Conservation (phyloP, 1,284 basidiomycete genomes). For the Spongiforma sp. region DNA sequence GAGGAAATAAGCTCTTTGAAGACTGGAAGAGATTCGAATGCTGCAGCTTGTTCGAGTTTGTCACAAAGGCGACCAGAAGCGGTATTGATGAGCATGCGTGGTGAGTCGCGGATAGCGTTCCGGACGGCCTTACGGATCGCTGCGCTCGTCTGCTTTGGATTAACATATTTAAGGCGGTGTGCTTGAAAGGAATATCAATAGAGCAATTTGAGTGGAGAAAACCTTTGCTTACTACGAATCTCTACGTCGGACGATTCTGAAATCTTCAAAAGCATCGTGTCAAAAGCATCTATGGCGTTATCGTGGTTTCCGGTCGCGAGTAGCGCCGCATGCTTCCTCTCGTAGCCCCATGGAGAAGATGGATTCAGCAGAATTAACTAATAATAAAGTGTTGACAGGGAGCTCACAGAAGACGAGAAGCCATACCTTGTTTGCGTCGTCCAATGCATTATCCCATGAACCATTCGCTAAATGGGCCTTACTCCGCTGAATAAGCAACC, state of each 20-base stretch:
- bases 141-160: background rate
- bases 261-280: conserved; percentile 6
- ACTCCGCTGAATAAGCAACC: background rate
- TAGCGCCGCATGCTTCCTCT: background rate
- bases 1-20: background rate
- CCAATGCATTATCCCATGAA: background rate
- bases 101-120: background rate
- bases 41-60: background rate
- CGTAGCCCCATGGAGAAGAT: background rate
- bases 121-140: background rate
- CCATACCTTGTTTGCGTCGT: background rate
- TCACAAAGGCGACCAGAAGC: background rate
- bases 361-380: background rate
- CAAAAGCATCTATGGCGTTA: background rate
- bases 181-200: background rate
- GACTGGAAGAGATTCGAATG: background rate
- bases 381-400: background rate
- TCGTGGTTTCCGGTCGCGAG: background rate
- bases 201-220: background rate
- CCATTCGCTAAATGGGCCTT: background rate
- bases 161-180: background rate
- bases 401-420: background rate
- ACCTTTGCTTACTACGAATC: background rate
- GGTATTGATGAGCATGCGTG: background rate
- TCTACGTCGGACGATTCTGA: conserved; percentile 5